phyloP scores from a whole-genome alignment of 805 yeast genomes.

The Cyberlindnera veronae region DNA sequence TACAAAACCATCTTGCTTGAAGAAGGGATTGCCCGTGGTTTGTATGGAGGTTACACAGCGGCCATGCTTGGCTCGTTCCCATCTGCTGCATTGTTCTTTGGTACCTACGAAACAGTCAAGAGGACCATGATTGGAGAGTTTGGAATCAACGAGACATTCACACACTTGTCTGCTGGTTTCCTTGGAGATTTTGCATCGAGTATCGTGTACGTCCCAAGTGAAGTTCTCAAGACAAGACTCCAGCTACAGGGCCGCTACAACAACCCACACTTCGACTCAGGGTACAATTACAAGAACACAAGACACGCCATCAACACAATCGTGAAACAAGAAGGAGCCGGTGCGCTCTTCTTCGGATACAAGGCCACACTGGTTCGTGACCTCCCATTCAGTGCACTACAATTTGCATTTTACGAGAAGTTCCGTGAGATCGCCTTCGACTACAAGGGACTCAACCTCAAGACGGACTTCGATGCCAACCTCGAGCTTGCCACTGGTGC shows the following conservation, averaged over 20 bases:
- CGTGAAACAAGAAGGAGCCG: constrained; percentile 62
- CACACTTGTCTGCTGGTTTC: constrained; percentile 83
- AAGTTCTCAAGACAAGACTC: constrained; percentile 86
- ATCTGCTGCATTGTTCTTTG: constrained; percentile 90
- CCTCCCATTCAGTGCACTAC: constrained; percentile 92
- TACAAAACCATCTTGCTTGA: constrained; percentile 69
- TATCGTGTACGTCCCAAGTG: constrained; percentile 90
- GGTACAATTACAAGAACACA: constrained; percentile 82
- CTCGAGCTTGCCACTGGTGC: constrained; percentile 87
- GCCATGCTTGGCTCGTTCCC: constrained; percentile 93
- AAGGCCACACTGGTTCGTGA: constrained; percentile 92
- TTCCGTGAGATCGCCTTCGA: constrained; percentile 59
- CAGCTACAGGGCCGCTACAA: constrained; percentile 89
- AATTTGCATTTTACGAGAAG: constrained; percentile 91
- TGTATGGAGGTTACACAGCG: constrained; percentile 90
- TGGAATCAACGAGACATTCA: constrained; percentile 68
- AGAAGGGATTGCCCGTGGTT: constrained; percentile 82
- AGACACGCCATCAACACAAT: constrained; percentile 68
- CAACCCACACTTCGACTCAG: constrained; percentile 73
- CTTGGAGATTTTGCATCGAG: constrained; percentile 92
- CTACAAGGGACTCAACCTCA: constrained; percentile 29
- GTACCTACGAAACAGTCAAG: constrained; percentile 82
- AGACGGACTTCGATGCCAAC: constrained; percentile 48
- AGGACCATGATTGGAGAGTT: constrained; percentile 61
- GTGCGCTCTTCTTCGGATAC: constrained; percentile 83